Percentiles rank a stretch among this genome's conserved stretches.
Conservation (phyloP, 2,329 filamentous ascomycete species). For the Xylariaceae sp. region DNA sequence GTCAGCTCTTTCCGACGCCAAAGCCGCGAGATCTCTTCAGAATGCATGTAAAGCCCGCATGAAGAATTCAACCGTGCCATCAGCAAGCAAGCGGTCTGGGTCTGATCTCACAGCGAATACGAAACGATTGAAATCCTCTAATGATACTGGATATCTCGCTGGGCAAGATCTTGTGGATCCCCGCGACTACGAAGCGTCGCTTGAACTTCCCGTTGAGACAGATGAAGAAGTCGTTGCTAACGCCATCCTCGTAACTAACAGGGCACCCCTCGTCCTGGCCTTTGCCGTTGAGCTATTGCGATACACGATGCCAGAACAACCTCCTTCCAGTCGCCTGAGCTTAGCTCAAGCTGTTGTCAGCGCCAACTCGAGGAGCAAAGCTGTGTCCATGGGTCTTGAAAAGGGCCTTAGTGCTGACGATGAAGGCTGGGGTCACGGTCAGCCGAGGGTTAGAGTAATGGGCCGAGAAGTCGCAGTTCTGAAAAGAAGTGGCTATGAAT, state of each 20-base stretch:
- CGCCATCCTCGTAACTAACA: slow-evolving; percentile 73
- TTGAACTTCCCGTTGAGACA: slow-evolving; percentile 63
- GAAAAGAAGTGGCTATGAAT: slow-evolving; percentile 77
- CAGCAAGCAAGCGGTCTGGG: slow-evolving; percentile 44
- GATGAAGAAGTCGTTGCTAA: slow-evolving; percentile 66
- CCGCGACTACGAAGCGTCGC: slow-evolving; percentile 66
- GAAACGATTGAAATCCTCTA: slow-evolving; percentile 45
- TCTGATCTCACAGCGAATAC: slow-evolving; percentile 33
- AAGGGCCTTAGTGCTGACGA: slow-evolving; percentile 69
- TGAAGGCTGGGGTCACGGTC: slow-evolving; percentile 75
- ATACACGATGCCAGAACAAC: slow-evolving; percentile 85
- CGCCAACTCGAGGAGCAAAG: slow-evolving; percentile 79
- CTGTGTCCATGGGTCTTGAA: slow-evolving; percentile 75
- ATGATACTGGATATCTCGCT: slow-evolving; percentile 37
- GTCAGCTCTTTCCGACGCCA: slow-evolving; percentile 54
- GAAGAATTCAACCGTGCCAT: slow-evolving; percentile 45
- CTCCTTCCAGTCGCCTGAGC: slow-evolving; percentile 81
- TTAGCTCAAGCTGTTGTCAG: slow-evolving; percentile 85
- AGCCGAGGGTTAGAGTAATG: slow-evolving; percentile 75
- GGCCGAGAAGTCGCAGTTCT: slow-evolving; percentile 77
- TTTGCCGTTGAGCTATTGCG: slow-evolving; percentile 54
- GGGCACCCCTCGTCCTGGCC: slow-evolving; percentile 81
- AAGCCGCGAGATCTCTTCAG: slow-evolving; percentile 58
- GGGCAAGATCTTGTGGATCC: slow-evolving; percentile 51
- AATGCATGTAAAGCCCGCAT: slow-evolving; percentile 61